These are phyloP conservation scores for Meira miltonrushii DNA, from an alignment of 1,284 basidiomycete species.

Conservation along the genomic window DNA sequence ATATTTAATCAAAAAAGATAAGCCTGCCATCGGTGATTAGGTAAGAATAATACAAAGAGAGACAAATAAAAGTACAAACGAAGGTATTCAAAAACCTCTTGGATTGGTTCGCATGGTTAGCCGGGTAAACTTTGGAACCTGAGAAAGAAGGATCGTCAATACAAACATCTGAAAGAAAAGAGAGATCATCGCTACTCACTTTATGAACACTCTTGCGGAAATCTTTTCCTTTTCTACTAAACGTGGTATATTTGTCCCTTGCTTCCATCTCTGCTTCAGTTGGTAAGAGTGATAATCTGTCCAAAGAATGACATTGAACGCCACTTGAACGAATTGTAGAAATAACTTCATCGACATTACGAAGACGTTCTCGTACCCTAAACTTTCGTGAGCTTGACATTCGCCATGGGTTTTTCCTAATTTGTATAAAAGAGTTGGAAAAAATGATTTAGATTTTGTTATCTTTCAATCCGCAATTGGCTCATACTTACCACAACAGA, in stretches of 20 bases:
- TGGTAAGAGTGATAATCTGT: slow-evolving; percentile 69
- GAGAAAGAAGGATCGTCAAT: not conserved
- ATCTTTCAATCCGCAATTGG: not conserved
- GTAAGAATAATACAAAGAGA: no score
- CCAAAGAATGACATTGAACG: slow-evolving; percentile 69
- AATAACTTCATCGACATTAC: slow-evolving; percentile 88
- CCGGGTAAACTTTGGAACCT: slow-evolving; percentile 46
- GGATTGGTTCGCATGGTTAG: slow-evolving; percentile 74
- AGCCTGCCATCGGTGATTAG: no score
- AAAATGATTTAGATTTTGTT: slow-evolving; percentile 11
- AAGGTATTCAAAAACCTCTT: slow-evolving; percentile 72
- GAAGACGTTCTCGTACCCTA: slow-evolving; percentile 79
- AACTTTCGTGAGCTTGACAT: slow-evolving; percentile 84
- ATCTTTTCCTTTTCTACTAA: slow-evolving; percentile 59
- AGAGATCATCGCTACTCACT: slow-evolving; percentile 54
- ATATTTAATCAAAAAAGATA: no score
- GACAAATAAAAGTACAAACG: no score
- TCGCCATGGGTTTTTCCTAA: slow-evolving; percentile 91
- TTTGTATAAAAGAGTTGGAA: not conserved
- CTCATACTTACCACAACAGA: slow-evolving; percentile 65
- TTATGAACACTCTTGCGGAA: slow-evolving; percentile 95
- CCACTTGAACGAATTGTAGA: slow-evolving; percentile 76
- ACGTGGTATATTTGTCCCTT: slow-evolving; percentile 92
- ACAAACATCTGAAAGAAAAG: slow-evolving; percentile 53
- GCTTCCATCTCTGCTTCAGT: slow-evolving; percentile 82